A percentile compares a stretch with the other conserved stretches of the same genome.
Evolutionary conservation across 176 grass and related monocot species (phyloP).

Genomic region (Cenchrus fungigraminus): DNA sequence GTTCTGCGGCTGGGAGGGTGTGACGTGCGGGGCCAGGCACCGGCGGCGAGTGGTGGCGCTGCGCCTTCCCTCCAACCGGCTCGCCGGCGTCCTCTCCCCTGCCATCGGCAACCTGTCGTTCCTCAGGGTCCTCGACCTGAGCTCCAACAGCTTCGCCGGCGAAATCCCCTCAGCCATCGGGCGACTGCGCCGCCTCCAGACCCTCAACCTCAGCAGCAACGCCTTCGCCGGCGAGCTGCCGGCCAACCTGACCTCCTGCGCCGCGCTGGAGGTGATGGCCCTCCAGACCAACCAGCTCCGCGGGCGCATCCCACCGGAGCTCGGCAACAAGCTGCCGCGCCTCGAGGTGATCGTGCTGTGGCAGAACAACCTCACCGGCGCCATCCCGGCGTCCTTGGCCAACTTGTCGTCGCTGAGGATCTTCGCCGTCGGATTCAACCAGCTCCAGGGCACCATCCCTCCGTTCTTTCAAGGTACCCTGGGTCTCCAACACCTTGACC

Average conservation of each 20-base stretch:
- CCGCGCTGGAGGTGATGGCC: background rate
- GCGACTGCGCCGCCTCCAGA: background rate
- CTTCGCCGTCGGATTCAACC: background rate
- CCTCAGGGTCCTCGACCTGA: slow-evolving; percentile 28
- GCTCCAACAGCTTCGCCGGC: slow-evolving; percentile 3
- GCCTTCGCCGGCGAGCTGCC: background rate
- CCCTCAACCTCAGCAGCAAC: slow-evolving; percentile 27
- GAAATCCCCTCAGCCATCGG: background rate
- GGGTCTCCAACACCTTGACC: background rate
- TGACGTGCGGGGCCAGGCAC: background rate
- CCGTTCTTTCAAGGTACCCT: background rate
- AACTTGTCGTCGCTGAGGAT: background rate
- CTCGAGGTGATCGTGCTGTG: background rate
- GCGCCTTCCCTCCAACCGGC: background rate
- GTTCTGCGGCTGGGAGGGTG: slow-evolving; percentile 36
- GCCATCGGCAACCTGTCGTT: slow-evolving; percentile 33
- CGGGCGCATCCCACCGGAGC: background rate
- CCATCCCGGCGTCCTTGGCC: slow-evolving; percentile 19
- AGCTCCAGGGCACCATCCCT: slow-evolving; percentile 6
- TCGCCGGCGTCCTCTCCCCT: slow-evolving; percentile 7
- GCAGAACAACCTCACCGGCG: background rate
- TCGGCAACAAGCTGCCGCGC: background rate
- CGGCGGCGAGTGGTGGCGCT: slow-evolving; percentile 2
- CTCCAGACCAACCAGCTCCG: background rate
- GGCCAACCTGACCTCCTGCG: slow-evolving; percentile 20